These are phyloP conservation scores for Phytopythium delawarense DNA, from an alignment of 352 stramenopile genomes.

Conservation along the genomic window DNA sequence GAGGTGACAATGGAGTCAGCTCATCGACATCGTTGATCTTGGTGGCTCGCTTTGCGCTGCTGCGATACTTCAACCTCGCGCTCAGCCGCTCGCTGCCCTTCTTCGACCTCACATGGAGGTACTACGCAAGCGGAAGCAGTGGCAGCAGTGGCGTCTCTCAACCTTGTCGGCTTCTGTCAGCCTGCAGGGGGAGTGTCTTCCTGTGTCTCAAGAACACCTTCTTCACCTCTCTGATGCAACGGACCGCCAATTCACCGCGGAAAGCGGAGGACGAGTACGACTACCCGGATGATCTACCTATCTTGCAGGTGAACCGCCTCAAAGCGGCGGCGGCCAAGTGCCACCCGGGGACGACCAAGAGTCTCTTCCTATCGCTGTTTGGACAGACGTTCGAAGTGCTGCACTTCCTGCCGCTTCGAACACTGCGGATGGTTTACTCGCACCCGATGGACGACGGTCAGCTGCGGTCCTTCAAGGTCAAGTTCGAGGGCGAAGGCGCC, in stretches of 20 bases:
- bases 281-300: constrained; percentile 86
- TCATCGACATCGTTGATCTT: constrained; percentile 4
- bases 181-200: constrained; percentile 72
- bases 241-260: constrained; percentile 69
- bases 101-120: constrained; percentile 78
- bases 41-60: constrained; percentile 50
- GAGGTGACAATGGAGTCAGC: not conserved
- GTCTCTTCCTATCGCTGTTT: constrained; percentile 73
- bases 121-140: constrained; percentile 28
- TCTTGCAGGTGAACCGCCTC: constrained; percentile 80
- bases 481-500: constrained; percentile 93
- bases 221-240: constrained; percentile 65
- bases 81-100: constrained; percentile 61
- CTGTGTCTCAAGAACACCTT: constrained; percentile 75
- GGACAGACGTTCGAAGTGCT: constrained; percentile 85
- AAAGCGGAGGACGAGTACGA: constrained; percentile 91
- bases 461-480: constrained; percentile 90
- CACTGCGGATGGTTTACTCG: constrained; percentile 86
- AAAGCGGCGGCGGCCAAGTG: constrained; percentile 80
- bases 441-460: constrained; percentile 92
- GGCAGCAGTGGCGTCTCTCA: constrained; percentile 17
- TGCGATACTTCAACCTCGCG: constrained; percentile 78
- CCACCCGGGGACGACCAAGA: constrained; percentile 57
- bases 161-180: constrained; percentile 45
- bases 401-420: constrained; percentile 72